Conservation (phyloP, 352 stramenopile species). For the Phytophthora meadii region DNA sequence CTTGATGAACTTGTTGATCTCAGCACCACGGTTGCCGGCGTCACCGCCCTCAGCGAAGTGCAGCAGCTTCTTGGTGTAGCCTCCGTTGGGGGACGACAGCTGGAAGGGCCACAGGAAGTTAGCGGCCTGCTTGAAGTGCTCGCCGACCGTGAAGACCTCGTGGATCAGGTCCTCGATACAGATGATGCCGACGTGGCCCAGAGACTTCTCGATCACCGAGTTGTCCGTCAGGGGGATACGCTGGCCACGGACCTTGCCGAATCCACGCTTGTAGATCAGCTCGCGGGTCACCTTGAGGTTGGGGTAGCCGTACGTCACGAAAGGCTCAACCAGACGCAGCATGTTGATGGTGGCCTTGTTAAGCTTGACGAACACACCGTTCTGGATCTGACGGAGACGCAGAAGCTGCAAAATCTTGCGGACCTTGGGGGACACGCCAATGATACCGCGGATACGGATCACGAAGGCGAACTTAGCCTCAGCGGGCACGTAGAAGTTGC, state of each 20-base stretch:
- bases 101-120: conserved; percentile 99
- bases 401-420: conserved; percentile 99
- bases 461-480: conserved; percentile 99
- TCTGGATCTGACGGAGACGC: conserved; percentile 99
- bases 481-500: conserved; percentile 98
- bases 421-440: conserved; percentile 90
- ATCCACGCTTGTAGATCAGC: conserved; percentile 99
- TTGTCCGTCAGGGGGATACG: conserved; percentile 98
- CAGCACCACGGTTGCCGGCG: conserved; percentile 90
- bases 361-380: conserved; percentile 99
- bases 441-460: conserved; percentile 99
- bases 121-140: conserved; percentile 98
- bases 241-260: conserved; percentile 98
- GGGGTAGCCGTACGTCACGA: conserved; percentile 98
- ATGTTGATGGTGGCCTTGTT: conserved; percentile 99
- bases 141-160: conserved; percentile 99
- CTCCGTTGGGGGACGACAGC: conserved; percentile 96
- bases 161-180: conserved; percentile 99
- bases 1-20: conserved; percentile 97
- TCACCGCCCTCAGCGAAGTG: conserved; percentile 95
- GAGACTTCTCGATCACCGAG: conserved; percentile 95
- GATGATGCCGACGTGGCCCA: conserved; percentile 96
- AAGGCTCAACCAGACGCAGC: conserved; percentile 98
- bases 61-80: conserved; percentile 95
- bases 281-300: conserved; percentile 98